These are phyloP conservation scores for Azolla pinnata DNA, from an alignment of 75 land plant genomes.

Conservation along the genomic window DNA sequence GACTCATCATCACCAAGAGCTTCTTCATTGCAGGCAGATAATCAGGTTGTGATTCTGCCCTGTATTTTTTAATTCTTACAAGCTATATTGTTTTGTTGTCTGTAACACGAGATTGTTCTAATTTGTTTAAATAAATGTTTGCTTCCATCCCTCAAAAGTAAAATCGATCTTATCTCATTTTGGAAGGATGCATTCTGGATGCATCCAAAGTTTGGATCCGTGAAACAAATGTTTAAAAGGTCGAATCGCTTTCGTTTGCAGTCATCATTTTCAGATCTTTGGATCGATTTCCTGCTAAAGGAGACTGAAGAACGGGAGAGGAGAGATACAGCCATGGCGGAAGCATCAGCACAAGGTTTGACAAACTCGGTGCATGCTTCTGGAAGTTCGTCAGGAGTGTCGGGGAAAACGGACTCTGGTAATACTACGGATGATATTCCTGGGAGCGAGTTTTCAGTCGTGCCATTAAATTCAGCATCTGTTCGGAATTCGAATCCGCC, in stretches of 20 bases:
- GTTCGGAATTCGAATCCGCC: too few species aligned
- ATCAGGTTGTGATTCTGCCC: neutral
- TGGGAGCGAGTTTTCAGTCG: too few species aligned
- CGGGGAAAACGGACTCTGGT: too few species aligned
- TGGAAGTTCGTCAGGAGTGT: too few species aligned
- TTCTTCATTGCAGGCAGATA: conserved; percentile 5
- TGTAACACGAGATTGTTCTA: neutral
- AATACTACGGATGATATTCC: too few species aligned
- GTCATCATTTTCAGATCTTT: conserved; percentile 96
- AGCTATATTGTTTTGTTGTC: neutral
- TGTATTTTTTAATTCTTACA: conserved; percentile 4
- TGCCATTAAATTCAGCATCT: too few species aligned
- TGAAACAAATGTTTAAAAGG: too few species aligned
- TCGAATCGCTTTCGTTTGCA: too few species aligned
- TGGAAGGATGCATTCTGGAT: too few species aligned
- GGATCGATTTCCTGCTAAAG: conserved; percentile 98
- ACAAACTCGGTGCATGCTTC: neutral
- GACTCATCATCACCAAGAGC: conserved; percentile 33
- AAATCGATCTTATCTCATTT: neutral
- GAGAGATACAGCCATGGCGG: conserved; percentile 39
- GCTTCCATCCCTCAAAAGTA: neutral
- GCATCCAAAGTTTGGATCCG: too few species aligned
- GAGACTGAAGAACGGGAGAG: conserved; percentile 85
- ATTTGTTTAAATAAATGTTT: too few species aligned
- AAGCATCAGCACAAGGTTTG: conserved; percentile 6